These are phyloP conservation scores for Knoxia roxburghii DNA, from an alignment of 257 asterid genomes.

Conservation along the genomic window DNA sequence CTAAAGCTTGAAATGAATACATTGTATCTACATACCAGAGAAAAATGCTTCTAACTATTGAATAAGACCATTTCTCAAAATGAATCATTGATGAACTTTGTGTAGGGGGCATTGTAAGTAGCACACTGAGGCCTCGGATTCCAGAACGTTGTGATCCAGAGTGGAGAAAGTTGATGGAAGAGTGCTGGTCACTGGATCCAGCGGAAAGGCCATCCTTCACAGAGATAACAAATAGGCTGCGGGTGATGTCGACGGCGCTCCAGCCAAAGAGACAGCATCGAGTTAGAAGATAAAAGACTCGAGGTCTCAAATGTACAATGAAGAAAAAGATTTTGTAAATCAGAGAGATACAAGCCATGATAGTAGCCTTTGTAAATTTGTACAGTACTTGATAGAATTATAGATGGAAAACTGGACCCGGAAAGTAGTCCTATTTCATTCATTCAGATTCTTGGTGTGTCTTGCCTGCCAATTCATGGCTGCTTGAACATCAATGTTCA, in stretches of 20 bases:
- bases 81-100: background rate
- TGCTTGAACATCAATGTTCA: background rate
- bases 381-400: background rate
- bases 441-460: background rate
- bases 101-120: constrained; percentile 79
- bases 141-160: constrained; percentile 75
- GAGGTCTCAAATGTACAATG: background rate
- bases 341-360: background rate
- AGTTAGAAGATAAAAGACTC: constrained; percentile 39
- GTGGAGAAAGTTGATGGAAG: constrained; percentile 85
- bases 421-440: constrained; percentile 1
- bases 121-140: constrained; percentile 75
- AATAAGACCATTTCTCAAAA: background rate
- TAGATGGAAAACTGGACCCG: background rate
- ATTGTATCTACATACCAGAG: background rate
- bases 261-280: constrained; percentile 60
- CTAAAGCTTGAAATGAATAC: background rate
- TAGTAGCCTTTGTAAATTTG: background rate
- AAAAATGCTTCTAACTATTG: background rate
- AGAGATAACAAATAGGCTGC: constrained; percentile 71
- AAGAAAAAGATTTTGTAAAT: constrained; percentile 4
- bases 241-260: constrained; percentile 47
- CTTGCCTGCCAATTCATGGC: background rate
- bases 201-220: constrained; percentile 71
- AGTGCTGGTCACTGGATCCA: constrained; percentile 91